Base-by-base conservation (phyloP, 495 filamentous ascomycete species). In the Penicillium robsamsonii region DNA sequence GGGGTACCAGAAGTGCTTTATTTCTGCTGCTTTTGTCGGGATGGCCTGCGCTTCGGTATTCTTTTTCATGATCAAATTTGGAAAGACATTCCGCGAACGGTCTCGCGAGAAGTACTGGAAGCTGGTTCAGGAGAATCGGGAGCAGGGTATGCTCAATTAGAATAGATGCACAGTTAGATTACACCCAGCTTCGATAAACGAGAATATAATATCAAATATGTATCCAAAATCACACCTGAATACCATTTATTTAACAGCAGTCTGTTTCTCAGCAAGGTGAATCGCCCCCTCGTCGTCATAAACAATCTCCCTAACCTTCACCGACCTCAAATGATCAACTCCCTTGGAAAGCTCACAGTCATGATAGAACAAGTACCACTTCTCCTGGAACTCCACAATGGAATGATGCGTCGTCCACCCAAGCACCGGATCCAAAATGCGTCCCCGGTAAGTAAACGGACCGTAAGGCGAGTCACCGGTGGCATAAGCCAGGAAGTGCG, bases 371-470 rank as follows among this genome's bases (percentile, higher is more conserved):
- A 91, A 60, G 67, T 78, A 89, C 87, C 86, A 89, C 50, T 77
- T 76, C 5, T 79, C 85, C 71, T 80, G 60, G 62, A 84, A 88
- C 76, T 90, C 86, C 27, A 82, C 84, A 61, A 91, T 85, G n/a
- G 82, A 86, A 71, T 89, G 87, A 73, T 90, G 87, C 53, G 87
- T 91, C 44, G 87, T 91, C 87, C 87, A 91, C 5, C 87, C 87
- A 4, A 86, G 62, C 56, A 90, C 87, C 2, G 87, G 87, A 75
- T 91, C 86, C 49, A 91, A 67, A 56, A 91, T 86, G 37, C 82
- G 69, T 2, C 87, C 87, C 7, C 75, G 78, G 53, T 89, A 91
- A 15, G 79, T 85, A 61, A 90, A 91, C 13, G 87, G 87, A 2
- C 87, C 87, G 22, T 81, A 69, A 8, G 87, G 86, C 59, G 66